Evolutionary conservation across 2,329 filamentous ascomycete species (phyloP).

Genomic region (Claviceps humidiphila): DNA sequence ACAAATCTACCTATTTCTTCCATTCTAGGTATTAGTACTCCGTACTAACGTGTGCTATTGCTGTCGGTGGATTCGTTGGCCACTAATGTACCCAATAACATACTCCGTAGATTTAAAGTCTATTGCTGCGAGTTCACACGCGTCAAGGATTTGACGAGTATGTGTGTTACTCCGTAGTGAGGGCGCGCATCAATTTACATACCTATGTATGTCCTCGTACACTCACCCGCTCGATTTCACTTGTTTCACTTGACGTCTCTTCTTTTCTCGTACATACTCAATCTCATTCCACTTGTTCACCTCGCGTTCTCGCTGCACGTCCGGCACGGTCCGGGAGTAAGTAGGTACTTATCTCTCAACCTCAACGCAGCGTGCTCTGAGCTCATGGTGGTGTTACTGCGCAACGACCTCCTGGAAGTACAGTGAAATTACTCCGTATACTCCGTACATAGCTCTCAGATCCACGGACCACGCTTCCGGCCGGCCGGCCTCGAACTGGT

Average conservation of each 20-base stretch:
- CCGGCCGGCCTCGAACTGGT: conserved; percentile 23
- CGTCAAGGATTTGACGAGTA: no score
- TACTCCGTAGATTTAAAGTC: no score
- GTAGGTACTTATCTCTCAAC: not conserved
- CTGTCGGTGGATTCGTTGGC: no score
- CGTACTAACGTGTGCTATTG: no score
- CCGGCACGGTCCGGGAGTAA: not conserved
- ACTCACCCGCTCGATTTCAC: no score
- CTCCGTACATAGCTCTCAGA: not conserved
- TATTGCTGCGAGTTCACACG: no score
- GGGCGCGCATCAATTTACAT: no score
- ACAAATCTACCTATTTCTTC: no score
- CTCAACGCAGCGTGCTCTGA: not conserved
- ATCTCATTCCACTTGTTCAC: not conserved
- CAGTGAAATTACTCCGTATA: not conserved
- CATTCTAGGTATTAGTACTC: no score
- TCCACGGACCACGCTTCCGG: conserved; percentile 5
- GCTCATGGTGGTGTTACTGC: not conserved
- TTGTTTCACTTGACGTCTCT: not conserved
- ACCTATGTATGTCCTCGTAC: no score
- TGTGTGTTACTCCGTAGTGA: no score
- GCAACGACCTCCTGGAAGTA: not conserved
- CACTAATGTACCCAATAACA: no score
- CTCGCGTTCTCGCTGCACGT: not conserved
- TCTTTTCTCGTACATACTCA: not conserved